Conservation (phyloP, 768 basidiomycete genomes). For the Nidularia sp. region DNA sequence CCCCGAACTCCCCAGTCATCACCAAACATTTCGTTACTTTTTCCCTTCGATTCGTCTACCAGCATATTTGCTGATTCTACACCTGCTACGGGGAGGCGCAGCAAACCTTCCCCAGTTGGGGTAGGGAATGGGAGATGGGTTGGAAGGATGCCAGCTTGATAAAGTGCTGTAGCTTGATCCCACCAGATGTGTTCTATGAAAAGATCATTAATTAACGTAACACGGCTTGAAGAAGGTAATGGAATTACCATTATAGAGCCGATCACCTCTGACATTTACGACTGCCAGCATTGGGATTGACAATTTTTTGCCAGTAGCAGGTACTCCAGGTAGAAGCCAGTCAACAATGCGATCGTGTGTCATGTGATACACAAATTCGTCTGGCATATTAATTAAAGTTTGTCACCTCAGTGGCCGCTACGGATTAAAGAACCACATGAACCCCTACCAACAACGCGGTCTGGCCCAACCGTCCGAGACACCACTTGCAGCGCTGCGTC, state of each 20-base stretch:
- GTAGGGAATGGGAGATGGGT: conserved; percentile 22
- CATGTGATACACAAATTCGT: conserved; percentile 45
- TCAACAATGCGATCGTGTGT: conserved; percentile 42
- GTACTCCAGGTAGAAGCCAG: conserved; percentile 51
- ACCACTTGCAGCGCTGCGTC: conserved; percentile 40
- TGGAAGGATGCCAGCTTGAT: conserved; percentile 31
- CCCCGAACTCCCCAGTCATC: conserved; percentile 23
- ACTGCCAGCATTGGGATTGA: conserved; percentile 51
- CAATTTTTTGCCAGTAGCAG: conserved; percentile 44
- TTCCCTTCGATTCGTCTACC: conserved; percentile 27
- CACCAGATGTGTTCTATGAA: conserved; percentile 39
- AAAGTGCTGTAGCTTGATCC: conserved; percentile 35
- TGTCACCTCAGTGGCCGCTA: too few relatives aligned
- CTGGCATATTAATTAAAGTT: too few relatives aligned
- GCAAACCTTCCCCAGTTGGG: conserved; percentile 10
- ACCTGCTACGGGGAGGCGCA: conserved; percentile 34
- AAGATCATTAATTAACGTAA: background rate
- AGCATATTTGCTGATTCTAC: conserved; percentile 31
- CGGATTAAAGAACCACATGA: background rate
- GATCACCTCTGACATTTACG: conserved; percentile 44
- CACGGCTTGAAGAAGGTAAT: background rate
- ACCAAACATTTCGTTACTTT: conserved; percentile 34
- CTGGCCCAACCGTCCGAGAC: conserved; percentile 48
- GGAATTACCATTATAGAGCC: conserved; percentile 27
- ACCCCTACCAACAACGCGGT: conserved; percentile 45